Base-by-base conservation (phyloP, 179 eudicot species). In the Vitellaria paradoxa region DNA sequence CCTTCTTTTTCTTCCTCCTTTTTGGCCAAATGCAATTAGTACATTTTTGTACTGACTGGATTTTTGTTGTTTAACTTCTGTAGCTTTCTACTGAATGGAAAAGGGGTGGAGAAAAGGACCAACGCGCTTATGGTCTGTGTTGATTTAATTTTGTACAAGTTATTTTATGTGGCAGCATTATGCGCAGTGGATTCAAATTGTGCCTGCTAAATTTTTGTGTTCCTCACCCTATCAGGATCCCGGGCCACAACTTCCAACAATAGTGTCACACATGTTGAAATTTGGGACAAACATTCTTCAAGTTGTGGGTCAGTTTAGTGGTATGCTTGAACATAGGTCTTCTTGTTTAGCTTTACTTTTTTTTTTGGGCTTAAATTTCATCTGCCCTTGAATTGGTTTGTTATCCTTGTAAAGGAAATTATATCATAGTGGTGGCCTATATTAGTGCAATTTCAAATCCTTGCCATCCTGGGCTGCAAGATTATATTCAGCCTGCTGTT, bases 231-330 rank as follows among this genome's bases (percentile, higher is more conserved):
- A 62, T 70, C 80, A 96, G 99, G 97, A 89, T 67, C 80, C 74
- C 10, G 94, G 93, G 70, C 98, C 98, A 64, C 98, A 94, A 83
- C 78, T 86, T 75, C 99, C 99, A 65, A 91, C 96, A 59, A 7
- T 56, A 9, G 85, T 94, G 56, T 82, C 83, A 53, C 70, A 70
- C 0, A 69, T 85, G 84, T 89, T 96, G 14, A 89, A 82, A 75
- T 89, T 83, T 85, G 99, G 99, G 79, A 86, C 90, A 52, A 96
- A 94, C 86, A 88, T 96, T 75, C 92, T 96, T 83, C 99, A 96
- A 86, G 97, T 87, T 65, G 89, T 94, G 77, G 99, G 99, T 42
- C 89, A 91, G 71, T 94, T 85, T 75, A 86, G 77, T 71, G 97
- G 99, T 96, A 88, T 81, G 64, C 69, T 72, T 78, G 77, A 46